Percentiles rank a stretch among this genome's conserved stretches.
phyloP scores from a whole-genome alignment of 331 rosid genomes.

The Saraca asoca region DNA sequence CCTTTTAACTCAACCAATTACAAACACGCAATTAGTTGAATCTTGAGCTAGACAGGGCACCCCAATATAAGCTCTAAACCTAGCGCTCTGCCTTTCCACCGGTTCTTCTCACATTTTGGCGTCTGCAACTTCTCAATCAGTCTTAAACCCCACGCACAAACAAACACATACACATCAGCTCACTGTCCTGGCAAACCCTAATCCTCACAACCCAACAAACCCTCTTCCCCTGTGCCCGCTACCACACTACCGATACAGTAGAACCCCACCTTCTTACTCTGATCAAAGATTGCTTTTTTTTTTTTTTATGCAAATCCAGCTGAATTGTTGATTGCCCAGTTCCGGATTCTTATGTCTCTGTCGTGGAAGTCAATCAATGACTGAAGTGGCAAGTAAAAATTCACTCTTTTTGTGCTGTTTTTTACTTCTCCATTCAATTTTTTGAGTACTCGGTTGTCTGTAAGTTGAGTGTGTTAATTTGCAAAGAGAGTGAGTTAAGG shows the following conservation, averaged over 20 bases:
- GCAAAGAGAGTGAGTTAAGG: background rate
- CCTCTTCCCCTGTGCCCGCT: background rate
- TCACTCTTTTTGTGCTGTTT: background rate
- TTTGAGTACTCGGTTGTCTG: background rate
- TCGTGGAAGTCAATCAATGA: constrained; percentile 9
- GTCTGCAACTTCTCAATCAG: constrained; percentile 39
- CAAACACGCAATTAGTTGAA: background rate
- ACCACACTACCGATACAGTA: background rate
- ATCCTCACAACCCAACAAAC: background rate
- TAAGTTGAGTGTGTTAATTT: constrained; percentile 5
- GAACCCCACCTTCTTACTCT: constrained; percentile 9
- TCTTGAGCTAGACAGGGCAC: background rate
- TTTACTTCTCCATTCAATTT: constrained; percentile 21
- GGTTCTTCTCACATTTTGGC: constrained; percentile 31
- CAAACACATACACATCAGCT: constrained; percentile 4
- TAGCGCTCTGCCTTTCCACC: background rate
- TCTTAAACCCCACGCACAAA: background rate
- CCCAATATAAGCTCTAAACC: constrained; percentile 8
- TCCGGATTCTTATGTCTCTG: constrained; percentile 22
- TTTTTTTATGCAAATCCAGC: constrained; percentile 19
- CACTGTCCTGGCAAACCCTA: constrained; percentile 51
- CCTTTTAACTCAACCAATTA: background rate
- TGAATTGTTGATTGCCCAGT: constrained; percentile 12
- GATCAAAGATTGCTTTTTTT: background rate
- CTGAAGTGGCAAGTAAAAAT: constrained; percentile 30